Conservation (phyloP, 2,329 filamentous ascomycete species). For the Diaporthe australafricana region DNA sequence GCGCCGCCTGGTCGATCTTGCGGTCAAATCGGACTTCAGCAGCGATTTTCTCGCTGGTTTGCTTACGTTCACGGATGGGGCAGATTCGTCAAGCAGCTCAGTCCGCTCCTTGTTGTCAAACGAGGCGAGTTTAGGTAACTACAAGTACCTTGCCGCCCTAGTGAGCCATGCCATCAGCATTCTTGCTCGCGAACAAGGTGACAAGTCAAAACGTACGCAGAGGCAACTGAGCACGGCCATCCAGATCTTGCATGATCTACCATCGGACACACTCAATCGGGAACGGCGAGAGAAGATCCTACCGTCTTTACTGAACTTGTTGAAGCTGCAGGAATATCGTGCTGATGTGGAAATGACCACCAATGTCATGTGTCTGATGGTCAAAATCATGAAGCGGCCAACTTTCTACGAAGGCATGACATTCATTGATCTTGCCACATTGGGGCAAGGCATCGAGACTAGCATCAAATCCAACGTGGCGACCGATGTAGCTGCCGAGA, state of each 20-base stretch:
- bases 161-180: slow-evolving; percentile 29
- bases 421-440: slow-evolving; percentile 50
- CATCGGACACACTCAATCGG: slow-evolving; percentile 54
- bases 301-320: slow-evolving; percentile 46
- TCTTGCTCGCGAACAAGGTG: slow-evolving; percentile 19
- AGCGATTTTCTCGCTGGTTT: slow-evolving; percentile 26
- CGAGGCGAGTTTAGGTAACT: slow-evolving; percentile 34
- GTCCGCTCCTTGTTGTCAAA: slow-evolving; percentile 22
- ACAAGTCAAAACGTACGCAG: slow-evolving; percentile 1
- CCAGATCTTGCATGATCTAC: slow-evolving; percentile 47
- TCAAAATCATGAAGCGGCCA: slow-evolving; percentile 62
- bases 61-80: slow-evolving; percentile 13
- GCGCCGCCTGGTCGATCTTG: slow-evolving; percentile 22
- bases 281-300: slow-evolving; percentile 58
- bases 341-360: slow-evolving; percentile 40
- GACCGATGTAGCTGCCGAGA: background rate
- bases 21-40: slow-evolving; percentile 21
- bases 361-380: slow-evolving; percentile 56
- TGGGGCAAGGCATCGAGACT: slow-evolving; percentile 43
- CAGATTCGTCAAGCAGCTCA: background rate
- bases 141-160: slow-evolving; percentile 33
- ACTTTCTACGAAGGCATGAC: slow-evolving; percentile 62
- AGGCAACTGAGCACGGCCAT: slow-evolving; percentile 14
- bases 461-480: background rate
- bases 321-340: slow-evolving; percentile 39